Percentiles rank a stretch among this genome's conserved stretches.
These are phyloP conservation scores for Ambrosia artemisiifolia DNA, from an alignment of 129 eudicot species.

Conservation along the genomic window DNA sequence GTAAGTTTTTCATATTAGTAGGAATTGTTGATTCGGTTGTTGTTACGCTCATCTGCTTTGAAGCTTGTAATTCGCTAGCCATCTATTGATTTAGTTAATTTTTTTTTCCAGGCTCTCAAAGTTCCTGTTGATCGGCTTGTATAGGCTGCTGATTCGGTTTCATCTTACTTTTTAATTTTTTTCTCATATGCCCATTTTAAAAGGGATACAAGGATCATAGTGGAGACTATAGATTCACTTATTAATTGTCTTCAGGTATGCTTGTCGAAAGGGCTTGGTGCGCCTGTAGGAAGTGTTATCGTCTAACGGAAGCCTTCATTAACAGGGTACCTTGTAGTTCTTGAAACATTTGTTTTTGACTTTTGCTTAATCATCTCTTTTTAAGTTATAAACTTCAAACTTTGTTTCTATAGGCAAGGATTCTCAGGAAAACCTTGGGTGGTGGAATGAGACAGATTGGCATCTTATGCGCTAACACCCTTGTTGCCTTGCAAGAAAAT, in stretches of 20 bases:
- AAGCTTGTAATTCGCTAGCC: too few relatives aligned
- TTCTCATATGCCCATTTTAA: not conserved
- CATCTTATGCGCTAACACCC: constrained; percentile 88
- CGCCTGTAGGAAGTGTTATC: constrained; percentile 87
- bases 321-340: constrained; percentile 45
- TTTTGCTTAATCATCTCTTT: not conserved
- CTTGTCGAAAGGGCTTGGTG: constrained; percentile 94
- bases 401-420: too few relatives aligned
- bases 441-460: constrained; percentile 99
- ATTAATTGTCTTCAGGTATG: constrained; percentile 50
- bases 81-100: too few relatives aligned
- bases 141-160: constrained; percentile 96
- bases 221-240: not conserved
- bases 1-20: too few relatives aligned
- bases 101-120: constrained; percentile 73
- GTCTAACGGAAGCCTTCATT: constrained; percentile 70
- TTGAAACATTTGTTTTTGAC: not conserved
- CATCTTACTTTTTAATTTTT: constrained; percentile 12
- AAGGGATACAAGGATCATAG: not conserved
- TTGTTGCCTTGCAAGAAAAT: constrained; percentile 48
- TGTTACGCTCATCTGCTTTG: not conserved
- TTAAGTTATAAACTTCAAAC: too few relatives aligned
- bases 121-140: constrained; percentile 92
- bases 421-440: constrained; percentile 24
- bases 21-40: too few relatives aligned